phyloP scores from a whole-genome alignment of 495 filamentous ascomycete species.

The Filosporella fistucella region DNA sequence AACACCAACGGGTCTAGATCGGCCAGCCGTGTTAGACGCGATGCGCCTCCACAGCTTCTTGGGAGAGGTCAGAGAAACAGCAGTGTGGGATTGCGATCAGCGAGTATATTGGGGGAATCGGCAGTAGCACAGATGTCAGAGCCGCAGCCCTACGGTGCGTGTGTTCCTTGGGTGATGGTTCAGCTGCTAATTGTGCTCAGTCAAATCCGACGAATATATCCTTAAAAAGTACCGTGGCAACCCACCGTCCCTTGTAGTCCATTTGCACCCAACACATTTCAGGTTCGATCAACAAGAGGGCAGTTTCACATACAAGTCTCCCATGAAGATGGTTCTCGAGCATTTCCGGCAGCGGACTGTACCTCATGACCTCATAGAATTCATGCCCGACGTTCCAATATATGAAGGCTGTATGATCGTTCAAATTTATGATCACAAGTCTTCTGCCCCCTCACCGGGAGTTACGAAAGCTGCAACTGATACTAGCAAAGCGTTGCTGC shows the following conservation, averaged over 20 bases:
- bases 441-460: conserved; percentile 53
- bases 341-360: conserved; percentile 50
- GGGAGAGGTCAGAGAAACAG: conserved; percentile 36
- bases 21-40: conserved; percentile 43
- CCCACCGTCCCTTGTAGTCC: conserved; percentile 77
- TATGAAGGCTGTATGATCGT: conserved; percentile 97
- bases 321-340: conserved; percentile 80
- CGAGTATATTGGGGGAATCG: conserved; percentile 36
- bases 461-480: conserved; percentile 49
- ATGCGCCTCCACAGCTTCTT: conserved; percentile 29
- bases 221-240: conserved; percentile 74
- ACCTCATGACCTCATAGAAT: conserved; percentile 49
- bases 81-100: conserved; percentile 37
- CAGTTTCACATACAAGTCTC: conserved; percentile 82
- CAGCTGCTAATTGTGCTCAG: conserved; percentile 32
- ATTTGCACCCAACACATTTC: conserved; percentile 81
- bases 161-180: no score
- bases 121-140: conserved; percentile 28
- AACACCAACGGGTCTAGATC: conserved; percentile 33
- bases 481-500: conserved; percentile 53
- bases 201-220: conserved; percentile 69
- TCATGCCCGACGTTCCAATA: conserved; percentile 69
- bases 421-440: conserved; percentile 80
- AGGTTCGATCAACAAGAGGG: conserved; percentile 94
- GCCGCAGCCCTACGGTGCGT: conserved; percentile 43